Evolutionary conservation across 1,284 basidiomycete genomes (phyloP), one percentile per base, ranked within the genome.

Genomic region (Boletus hoseneyae): DNA sequence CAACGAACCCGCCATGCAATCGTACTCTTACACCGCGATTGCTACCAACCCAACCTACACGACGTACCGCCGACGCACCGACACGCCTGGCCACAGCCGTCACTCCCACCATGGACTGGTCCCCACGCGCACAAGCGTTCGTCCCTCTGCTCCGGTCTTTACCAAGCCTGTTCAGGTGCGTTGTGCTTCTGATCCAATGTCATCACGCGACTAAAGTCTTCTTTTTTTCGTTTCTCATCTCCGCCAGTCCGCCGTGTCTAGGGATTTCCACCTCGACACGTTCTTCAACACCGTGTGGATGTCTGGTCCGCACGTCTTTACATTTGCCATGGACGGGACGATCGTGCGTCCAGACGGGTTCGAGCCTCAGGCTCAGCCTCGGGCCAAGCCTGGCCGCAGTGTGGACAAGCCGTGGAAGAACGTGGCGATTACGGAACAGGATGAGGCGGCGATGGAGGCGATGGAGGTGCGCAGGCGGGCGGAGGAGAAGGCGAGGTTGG

Each of bases 371-470:
- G 2, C 29, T 12, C 10, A 3, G 12, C 11, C 23, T 25, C 12
- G 29, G 29, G 3, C 29, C 29, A 30, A 30, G 29, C 10, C 5
- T 30, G 13, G 18, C 12, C 18, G 35, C 11, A 15, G 11, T 3
- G 6, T 7, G 19, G 39, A 40, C 30, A 67, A 66, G 40, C 51
- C 50, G 5, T 67, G 66, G 63, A 67, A 67, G 56, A 63, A 59
- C 10, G 51, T 66, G 6, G 52, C 57, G 10, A 53, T 69, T 25
- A 63, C 50, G 1, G 63, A 69, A 18, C 53, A 51, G 2, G 66
- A 66, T 25, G 58, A 63, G 6, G 60, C 46, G 16, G 55, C 42
- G 3, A 42, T 42, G 36, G 23, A 29, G 0, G 27, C 42, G 19
- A 33, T 9, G 21, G 8, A n/a, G 30, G 27, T 21, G 8, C 36